Conservation (phyloP, 116 monocot species). For the Papilionanthe hybrid region DNA sequence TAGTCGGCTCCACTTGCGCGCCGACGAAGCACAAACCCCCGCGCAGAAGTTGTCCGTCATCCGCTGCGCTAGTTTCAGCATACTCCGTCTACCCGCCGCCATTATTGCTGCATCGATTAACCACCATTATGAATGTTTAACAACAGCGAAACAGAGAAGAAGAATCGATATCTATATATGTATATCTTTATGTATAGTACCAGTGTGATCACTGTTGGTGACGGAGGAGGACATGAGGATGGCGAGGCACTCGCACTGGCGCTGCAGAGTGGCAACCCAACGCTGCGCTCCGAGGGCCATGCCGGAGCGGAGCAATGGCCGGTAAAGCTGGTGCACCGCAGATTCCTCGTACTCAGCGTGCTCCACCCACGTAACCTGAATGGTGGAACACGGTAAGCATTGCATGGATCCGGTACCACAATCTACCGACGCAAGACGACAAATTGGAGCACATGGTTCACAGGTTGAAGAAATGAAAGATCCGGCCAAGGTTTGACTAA, state of each 20-base stretch:
- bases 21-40: conserved; percentile 16
- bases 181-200: not conserved
- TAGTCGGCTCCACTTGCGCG: conserved; percentile 34
- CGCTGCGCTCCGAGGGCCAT: conserved; percentile 43
- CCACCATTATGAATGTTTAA: not conserved
- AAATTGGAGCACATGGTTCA: conserved; percentile 1
- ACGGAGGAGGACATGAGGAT: conserved; percentile 27
- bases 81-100: conserved; percentile 36
- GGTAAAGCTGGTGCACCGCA: conserved; percentile 39
- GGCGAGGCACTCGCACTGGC: conserved; percentile 51
- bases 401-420: not conserved
- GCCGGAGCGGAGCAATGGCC: conserved; percentile 43
- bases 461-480: not conserved
- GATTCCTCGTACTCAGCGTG: conserved; percentile 54
- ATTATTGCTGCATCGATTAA: conserved; percentile 20
- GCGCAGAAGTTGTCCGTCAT: conserved; percentile 53
- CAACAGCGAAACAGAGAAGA: not conserved
- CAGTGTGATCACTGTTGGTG: conserved; percentile 2
- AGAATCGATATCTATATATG: not conserved
- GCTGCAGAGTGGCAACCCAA: conserved; percentile 47
- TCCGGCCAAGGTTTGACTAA: not conserved
- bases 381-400: not conserved
- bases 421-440: not conserved
- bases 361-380: conserved; percentile 68
- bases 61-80: conserved; percentile 48